Evolutionary conservation across 1,284 basidiomycete genomes (phyloP).

Genomic region (Caloboletus inedulis): DNA sequence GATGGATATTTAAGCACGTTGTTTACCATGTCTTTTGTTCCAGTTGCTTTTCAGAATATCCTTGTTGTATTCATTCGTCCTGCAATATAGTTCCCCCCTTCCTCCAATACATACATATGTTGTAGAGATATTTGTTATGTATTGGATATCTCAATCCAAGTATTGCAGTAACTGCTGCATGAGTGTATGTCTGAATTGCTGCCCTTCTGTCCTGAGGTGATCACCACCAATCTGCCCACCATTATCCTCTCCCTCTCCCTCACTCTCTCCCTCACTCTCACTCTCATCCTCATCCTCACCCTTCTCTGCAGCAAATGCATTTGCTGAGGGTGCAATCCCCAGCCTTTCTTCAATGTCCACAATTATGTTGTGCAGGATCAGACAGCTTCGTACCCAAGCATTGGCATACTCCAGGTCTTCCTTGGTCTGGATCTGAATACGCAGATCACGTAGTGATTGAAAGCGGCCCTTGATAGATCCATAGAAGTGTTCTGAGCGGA

Average conservation of each 20-base stretch:
- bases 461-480: slow-evolving; percentile 15
- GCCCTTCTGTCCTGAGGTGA: not conserved
- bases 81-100: too few species aligned
- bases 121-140: too few species aligned
- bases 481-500: slow-evolving; percentile 13
- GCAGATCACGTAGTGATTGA: slow-evolving; percentile 12
- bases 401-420: slow-evolving; percentile 1
- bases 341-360: not conserved
- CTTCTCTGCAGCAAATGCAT: not conserved
- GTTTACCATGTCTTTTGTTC: too few species aligned
- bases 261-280: too few species aligned
- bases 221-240: not conserved
- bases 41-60: too few species aligned
- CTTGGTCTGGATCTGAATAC: slow-evolving; percentile 9
- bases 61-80: too few species aligned
- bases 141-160: not conserved
- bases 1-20: too few species aligned
- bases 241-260: not conserved
- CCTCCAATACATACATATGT: too few species aligned
- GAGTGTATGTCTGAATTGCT: not conserved
- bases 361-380: not conserved
- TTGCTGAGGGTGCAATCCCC: not conserved
- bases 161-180: not conserved
- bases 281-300: not conserved
- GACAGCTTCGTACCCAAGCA: not conserved